Evolutionary conservation across 306 rosid species (phyloP).

Genomic region (Sophora flavescens): DNA sequence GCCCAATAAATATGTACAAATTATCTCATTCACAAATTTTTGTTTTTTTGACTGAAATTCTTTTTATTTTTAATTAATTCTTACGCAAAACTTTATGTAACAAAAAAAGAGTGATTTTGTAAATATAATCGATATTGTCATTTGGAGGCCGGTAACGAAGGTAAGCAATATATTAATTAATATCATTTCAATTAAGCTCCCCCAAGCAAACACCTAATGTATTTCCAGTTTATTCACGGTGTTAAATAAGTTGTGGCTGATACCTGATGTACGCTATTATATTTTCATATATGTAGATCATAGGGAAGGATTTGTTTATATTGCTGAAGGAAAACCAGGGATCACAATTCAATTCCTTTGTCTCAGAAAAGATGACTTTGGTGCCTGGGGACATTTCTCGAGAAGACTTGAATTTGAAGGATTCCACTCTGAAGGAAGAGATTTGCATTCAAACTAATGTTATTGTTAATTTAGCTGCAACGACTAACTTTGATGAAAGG

Average conservation of each 20-base stretch:
- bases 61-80: too few species aligned
- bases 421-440: constrained; percentile 53
- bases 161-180: too few species aligned
- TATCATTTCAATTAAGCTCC: too few species aligned
- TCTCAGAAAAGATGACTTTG: constrained; percentile 59
- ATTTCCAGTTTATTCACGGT: not conserved
- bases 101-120: too few species aligned
- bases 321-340: constrained; percentile 65
- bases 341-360: constrained; percentile 44
- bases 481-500: constrained; percentile 86
- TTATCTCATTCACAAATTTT: too few species aligned
- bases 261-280: not conserved
- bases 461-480: constrained; percentile 75
- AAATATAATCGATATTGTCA: too few species aligned
- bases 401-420: constrained; percentile 61
- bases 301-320: constrained; percentile 71
- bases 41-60: too few species aligned
- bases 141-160: too few species aligned
- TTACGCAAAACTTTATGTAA: too few species aligned
- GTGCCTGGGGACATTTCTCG: constrained; percentile 73
- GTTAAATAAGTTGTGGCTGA: constrained; percentile 5
- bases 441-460: constrained; percentile 56
- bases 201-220: too few species aligned
- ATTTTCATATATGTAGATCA: constrained; percentile 50
- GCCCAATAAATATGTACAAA: too few species aligned